These are phyloP conservation scores for Rauvolfia tetraphylla DNA, from an alignment of 257 asterid species.

Conservation along the genomic window DNA sequence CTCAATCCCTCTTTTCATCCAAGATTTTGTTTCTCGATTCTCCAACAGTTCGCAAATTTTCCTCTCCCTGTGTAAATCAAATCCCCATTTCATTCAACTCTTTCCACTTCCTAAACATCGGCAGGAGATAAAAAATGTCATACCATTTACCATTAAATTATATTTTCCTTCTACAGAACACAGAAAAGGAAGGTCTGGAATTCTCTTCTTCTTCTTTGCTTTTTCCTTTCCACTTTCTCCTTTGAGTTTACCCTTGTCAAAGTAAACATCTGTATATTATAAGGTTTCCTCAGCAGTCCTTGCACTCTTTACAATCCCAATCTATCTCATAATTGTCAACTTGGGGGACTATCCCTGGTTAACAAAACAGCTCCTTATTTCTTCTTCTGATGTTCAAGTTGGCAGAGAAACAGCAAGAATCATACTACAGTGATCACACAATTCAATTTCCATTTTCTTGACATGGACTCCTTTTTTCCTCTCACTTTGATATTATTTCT, in stretches of 20 bases:
- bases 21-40: neutral
- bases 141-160: neutral
- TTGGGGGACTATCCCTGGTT: neutral
- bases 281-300: conserved; percentile 16
- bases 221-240: conserved; percentile 1
- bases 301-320: conserved; percentile 12
- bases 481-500: conserved; percentile 32
- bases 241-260: conserved; percentile 13
- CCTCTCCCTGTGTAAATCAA: neutral
- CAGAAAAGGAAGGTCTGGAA: conserved; percentile 2
- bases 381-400: conserved; percentile 26
- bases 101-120: neutral
- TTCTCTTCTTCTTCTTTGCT: neutral
- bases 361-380: neutral
- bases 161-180: conserved; percentile 3
- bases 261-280: conserved; percentile 11
- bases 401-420: conserved; percentile 16
- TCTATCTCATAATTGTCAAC: neutral
- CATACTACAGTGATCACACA: conserved; percentile 1
- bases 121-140: neutral
- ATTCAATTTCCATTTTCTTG: conserved; percentile 19
- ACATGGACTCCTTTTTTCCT: conserved; percentile 40
- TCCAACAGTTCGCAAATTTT: neutral
- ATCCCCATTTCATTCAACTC: conserved; percentile 1
- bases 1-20: neutral